These are phyloP conservation scores for Physcomitrellopsis africana DNA, from an alignment of 225 moss, liverwort and hornwort species.

Conservation along the genomic window DNA sequence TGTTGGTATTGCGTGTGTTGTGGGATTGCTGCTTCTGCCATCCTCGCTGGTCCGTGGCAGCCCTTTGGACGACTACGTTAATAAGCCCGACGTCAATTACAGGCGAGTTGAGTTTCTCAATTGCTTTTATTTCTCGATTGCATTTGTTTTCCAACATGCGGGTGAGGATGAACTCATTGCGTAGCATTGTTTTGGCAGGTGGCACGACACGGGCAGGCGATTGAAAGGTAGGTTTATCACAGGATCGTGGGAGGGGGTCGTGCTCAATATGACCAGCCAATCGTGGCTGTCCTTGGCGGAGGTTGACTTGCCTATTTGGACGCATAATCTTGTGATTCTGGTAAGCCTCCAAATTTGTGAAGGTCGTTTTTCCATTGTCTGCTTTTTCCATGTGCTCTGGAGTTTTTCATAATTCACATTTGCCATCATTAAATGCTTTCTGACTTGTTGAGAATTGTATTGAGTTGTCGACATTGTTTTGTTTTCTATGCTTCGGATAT, in stretches of 20 bases:
- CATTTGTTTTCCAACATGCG: not conserved
- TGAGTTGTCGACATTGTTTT: not conserved
- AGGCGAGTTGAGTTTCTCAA: conserved; percentile 37
- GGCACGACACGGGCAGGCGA: conserved; percentile 85
- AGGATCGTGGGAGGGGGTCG: conserved; percentile 71
- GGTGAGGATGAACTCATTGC: too few species aligned
- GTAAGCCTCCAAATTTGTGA: conserved; percentile 36
- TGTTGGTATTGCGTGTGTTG: not conserved
- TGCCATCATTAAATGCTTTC: too few species aligned
- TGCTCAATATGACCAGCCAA: conserved; percentile 95
- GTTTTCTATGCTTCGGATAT: not conserved
- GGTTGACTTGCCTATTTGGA: conserved; percentile 84
- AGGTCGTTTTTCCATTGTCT: not conserved
- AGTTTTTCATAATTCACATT: too few species aligned
- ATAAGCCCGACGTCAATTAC: conserved; percentile 65
- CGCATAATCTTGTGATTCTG: conserved; percentile 82
- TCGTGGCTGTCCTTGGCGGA: conserved; percentile 69
- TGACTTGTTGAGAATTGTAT: too few species aligned
- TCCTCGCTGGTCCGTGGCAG: conserved; percentile 32
- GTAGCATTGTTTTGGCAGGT: conserved; percentile 43
- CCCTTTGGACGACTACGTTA: conserved; percentile 84
- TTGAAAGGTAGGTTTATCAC: conserved; percentile 67
- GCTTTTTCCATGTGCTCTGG: not conserved
- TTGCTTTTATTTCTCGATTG: not conserved
- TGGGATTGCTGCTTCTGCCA: conserved; percentile 21